Conservation (phyloP, 192 early-diverging fungal species). For the Podochytrium sp. region DNA sequence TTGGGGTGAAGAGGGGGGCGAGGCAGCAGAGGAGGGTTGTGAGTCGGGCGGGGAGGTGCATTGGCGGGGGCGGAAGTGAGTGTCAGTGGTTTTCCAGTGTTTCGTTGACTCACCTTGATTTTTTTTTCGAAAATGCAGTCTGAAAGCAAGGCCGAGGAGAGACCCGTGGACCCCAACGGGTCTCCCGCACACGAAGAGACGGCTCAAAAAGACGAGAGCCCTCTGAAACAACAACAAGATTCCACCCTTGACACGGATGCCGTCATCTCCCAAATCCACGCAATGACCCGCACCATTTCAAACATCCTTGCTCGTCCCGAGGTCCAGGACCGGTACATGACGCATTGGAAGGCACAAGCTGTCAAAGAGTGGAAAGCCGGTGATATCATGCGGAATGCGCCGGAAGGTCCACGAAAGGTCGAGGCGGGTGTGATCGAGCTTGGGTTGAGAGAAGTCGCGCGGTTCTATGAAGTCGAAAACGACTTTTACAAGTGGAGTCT, state of each 20-base stretch:
- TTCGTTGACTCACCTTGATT: too few relatives aligned
- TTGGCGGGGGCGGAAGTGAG: not conserved
- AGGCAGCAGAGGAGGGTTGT: conserved; percentile 2
- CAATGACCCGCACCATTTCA: not conserved
- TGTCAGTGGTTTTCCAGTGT: too few relatives aligned
- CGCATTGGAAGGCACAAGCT: not conserved
- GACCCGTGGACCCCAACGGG: too few relatives aligned
- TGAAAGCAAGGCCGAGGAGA: too few relatives aligned
- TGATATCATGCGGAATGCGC: conserved; percentile 15
- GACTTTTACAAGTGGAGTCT: conserved; percentile 83
- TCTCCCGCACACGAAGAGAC: too few relatives aligned
- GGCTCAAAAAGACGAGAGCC: too few relatives aligned
- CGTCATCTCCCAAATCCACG: not conserved
- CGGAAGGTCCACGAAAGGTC: conserved; percentile 9
- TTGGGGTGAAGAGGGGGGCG: not conserved
- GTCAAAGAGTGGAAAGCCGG: not conserved
- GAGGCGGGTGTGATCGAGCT: conserved; percentile 17
- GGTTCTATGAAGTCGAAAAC: conserved; percentile 73
- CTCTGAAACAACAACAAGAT: too few relatives aligned
- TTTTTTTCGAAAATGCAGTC: not conserved
- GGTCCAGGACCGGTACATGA: conserved; percentile 16
- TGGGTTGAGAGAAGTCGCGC: conserved; percentile 31
- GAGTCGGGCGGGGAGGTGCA: not conserved
- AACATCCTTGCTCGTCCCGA: not conserved
- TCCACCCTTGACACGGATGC: not conserved